A percentile compares a stretch with the other conserved stretches of the same genome.
phyloP scores from a whole-genome alignment of 257 asterid species.

The Mitragyna speciosa region DNA sequence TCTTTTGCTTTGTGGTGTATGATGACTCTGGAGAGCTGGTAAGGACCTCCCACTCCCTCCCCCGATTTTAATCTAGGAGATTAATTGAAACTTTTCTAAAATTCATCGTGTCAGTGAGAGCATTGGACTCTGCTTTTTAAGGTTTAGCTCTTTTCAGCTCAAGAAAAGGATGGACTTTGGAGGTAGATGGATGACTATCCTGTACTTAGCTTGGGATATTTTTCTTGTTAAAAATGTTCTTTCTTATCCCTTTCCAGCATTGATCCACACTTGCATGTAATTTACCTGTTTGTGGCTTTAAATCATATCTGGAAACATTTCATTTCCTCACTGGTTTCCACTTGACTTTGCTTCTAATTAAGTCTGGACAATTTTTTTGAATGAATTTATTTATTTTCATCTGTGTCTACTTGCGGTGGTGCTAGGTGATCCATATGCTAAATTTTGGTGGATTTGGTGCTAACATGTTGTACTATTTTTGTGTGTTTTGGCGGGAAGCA shows the following conservation, averaged over 20 bases:
- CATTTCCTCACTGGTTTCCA: background rate
- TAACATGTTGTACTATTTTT: constrained; percentile 11
- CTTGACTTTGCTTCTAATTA: background rate
- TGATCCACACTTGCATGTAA: constrained; percentile 17
- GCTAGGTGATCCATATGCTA: background rate
- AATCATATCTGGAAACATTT: background rate
- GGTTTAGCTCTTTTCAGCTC: constrained; percentile 20
- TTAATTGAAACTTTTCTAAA: constrained; percentile 6
- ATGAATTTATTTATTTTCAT: background rate
- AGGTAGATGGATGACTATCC: constrained; percentile 12
- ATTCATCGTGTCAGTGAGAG: background rate
- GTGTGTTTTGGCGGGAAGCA: background rate
- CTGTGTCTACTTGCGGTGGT: too few species aligned
- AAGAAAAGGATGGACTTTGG: constrained; percentile 24
- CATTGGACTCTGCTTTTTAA: constrained; percentile 10
- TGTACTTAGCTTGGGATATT: constrained; percentile 7
- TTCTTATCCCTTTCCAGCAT: background rate
- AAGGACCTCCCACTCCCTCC: constrained; percentile 23
- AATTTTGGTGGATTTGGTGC: constrained; percentile 13
- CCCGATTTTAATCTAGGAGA: constrained; percentile 29
- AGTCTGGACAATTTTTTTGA: background rate
- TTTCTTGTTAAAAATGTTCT: constrained; percentile 6
- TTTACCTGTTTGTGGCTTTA: background rate
- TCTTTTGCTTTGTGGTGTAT: constrained; percentile 48
- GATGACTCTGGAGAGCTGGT: constrained; percentile 36